These are phyloP conservation scores for Penicillium glabrum DNA, from an alignment of 2,329 filamentous ascomycete species.

Conservation along the genomic window DNA sequence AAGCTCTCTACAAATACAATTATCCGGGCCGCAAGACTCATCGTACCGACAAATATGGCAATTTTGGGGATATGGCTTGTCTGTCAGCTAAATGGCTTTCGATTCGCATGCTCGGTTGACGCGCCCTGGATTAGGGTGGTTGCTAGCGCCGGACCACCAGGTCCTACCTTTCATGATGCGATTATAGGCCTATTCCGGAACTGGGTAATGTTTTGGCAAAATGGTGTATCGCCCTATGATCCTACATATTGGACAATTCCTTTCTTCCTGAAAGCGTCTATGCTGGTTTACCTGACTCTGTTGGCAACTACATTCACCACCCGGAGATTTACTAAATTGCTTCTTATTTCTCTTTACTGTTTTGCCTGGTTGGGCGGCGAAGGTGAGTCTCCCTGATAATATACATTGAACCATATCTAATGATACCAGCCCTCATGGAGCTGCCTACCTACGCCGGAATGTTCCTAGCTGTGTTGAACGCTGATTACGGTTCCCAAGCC, in stretches of 20 bases:
- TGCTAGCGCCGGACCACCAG: slow-evolving; percentile 3
- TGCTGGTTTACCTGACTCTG: slow-evolving; percentile 45
- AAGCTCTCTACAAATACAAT: slow-evolving; percentile 18
- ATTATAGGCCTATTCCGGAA: slow-evolving; percentile 18
- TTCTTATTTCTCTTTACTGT: slow-evolving; percentile 39
- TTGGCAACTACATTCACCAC: slow-evolving; percentile 41
- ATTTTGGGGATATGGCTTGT: slow-evolving; percentile 25
- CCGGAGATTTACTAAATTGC: slow-evolving; percentile 34
- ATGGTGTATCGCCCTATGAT: slow-evolving; percentile 43
- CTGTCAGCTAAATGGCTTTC: slow-evolving; percentile 23
- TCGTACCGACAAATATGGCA: slow-evolving; percentile 25
- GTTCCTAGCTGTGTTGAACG: slow-evolving; percentile 26
- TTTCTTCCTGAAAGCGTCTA: slow-evolving; percentile 43
- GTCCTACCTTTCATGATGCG: slow-evolving; percentile 15
- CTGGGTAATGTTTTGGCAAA: slow-evolving; percentile 33
- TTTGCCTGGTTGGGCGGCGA: slow-evolving; percentile 36
- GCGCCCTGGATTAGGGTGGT: slow-evolving; percentile 24
- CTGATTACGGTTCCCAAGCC: slow-evolving; percentile 21
- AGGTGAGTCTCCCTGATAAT: slow-evolving; percentile 13
- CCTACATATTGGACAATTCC: slow-evolving; percentile 46
- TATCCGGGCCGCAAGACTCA: slow-evolving; percentile 16
- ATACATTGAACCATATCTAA: neutral
- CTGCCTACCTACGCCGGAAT: slow-evolving; percentile 29
- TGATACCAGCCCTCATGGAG: slow-evolving; percentile 20
- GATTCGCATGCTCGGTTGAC: slow-evolving; percentile 21